These are phyloP conservation scores for Cutaneotrichosporon mucoides DNA, from an alignment of 1,284 basidiomycete genomes.

Conservation along the genomic window DNA sequence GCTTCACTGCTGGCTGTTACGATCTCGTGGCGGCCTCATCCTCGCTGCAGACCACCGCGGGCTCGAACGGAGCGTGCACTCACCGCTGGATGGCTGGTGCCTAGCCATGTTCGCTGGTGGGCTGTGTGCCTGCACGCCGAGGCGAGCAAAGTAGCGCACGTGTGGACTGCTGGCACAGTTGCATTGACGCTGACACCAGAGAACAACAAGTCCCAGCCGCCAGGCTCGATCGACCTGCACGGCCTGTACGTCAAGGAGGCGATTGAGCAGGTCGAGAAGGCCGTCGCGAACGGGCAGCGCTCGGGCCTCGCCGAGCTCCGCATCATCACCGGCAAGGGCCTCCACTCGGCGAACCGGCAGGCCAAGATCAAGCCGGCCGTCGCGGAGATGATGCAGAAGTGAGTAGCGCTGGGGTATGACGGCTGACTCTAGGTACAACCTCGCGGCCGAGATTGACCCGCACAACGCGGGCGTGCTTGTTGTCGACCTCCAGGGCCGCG, in stretches of 20 bases:
- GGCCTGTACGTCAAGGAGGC: constrained; percentile 92
- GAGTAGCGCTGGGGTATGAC: constrained; percentile 13
- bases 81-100: not conserved
- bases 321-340: constrained; percentile 85
- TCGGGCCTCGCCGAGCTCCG: constrained; percentile 67
- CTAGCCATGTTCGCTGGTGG: not conserved
- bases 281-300: constrained; percentile 64
- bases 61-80: too few species aligned
- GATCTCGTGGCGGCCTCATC: not conserved
- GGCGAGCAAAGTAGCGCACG: too few species aligned
- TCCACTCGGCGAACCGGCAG: constrained; percentile 74
- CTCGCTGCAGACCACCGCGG: not conserved
- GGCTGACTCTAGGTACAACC: constrained; percentile 57
- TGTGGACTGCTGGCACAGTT: too few species aligned
- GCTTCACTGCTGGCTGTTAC: too few species aligned
- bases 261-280: constrained; percentile 64
- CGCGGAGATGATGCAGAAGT: constrained; percentile 76
- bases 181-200: constrained; percentile 52
- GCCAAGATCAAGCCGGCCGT: constrained; percentile 93
- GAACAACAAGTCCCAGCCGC: constrained; percentile 72
- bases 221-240: constrained; percentile 80
- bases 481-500: constrained; percentile 63
- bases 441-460: constrained; percentile 73
- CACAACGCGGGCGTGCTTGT: constrained; percentile 80
- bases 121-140: too few species aligned